Evolutionary conservation across 495 filamentous ascomycete species (phyloP), one percentile per base, ranked within the genome.

Genomic region (Tuber melanosporum): DNA sequence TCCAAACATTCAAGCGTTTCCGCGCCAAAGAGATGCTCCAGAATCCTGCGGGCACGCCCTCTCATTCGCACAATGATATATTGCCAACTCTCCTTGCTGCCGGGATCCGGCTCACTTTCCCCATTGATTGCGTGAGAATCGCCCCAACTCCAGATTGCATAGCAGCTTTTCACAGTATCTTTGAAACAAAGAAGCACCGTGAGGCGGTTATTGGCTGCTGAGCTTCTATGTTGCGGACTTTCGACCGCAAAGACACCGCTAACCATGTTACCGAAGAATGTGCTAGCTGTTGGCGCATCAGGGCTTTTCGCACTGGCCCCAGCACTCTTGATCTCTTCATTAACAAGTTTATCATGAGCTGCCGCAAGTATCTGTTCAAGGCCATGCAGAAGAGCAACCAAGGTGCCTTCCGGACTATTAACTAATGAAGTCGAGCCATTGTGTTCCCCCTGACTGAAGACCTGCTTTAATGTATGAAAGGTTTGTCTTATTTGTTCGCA

Each of bases 211-310:
- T 98, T 99, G n/a, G 94, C 94, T 20, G 92, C 91, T 22, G 90
- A 89, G 70, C 91, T 91, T 62, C 93, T 89, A 41, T 88, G 86
- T 73, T 94, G 94, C 4, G 87, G 91, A 10, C 90, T 87, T 74
- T 98, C 95, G 0, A 92, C 89, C 14, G 91, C 87, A 83, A 97
- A 97, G 0, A 97, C 93, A 0, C 94, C 94, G 1, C 94, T 95
- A 2, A 97, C 94, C 92, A 98, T 97, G 80, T 94, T 97, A 26
- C 95, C 94, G 81, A 99, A 97, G 84, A 98, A 97, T 70, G 94
- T 92, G 12, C 74, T 70, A 36, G 77, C 72, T 82, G 95, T 93
- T 20, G 91, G 87, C 82, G 94, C 92, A 79, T 97, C 93, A 52
- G 93, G 92, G 75, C 89, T 92, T 85, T 95, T 97, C 52, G 88